phyloP scores from a whole-genome alignment of 192 early-diverging fungal genomes.

The Coemansia sp. region DNA sequence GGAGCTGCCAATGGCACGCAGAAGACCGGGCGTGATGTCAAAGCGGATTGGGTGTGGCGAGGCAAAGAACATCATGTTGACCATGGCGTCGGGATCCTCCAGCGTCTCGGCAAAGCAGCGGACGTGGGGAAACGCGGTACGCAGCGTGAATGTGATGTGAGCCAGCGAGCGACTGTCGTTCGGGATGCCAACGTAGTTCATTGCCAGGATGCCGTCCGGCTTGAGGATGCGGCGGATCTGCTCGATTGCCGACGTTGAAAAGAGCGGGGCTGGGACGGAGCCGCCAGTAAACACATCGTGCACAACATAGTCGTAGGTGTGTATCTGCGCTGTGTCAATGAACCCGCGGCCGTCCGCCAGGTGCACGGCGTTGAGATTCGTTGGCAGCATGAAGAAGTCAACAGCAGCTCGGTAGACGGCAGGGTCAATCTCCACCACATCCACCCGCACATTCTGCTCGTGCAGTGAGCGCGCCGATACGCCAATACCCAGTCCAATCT shows the following conservation, averaged over 20 bases:
- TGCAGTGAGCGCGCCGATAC: slow-evolving; percentile 69
- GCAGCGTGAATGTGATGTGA: slow-evolving; percentile 65
- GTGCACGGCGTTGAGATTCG: slow-evolving; percentile 54
- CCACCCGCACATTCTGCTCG: slow-evolving; percentile 61
- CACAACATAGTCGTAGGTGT: slow-evolving; percentile 78
- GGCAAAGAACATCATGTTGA: slow-evolving; percentile 73
- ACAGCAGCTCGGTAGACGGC: slow-evolving; percentile 68
- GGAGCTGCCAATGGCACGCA: slow-evolving; percentile 31
- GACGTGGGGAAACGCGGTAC: slow-evolving; percentile 65
- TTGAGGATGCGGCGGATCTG: slow-evolving; percentile 68
- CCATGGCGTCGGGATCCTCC: slow-evolving; percentile 46
- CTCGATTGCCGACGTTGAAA: slow-evolving; percentile 70
- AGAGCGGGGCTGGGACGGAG: slow-evolving; percentile 68
- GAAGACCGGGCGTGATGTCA: slow-evolving; percentile 33
- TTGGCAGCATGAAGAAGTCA: slow-evolving; percentile 68
- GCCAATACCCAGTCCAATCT: slow-evolving; percentile 81
- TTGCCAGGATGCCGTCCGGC: slow-evolving; percentile 73
- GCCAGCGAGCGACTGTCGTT: slow-evolving; percentile 57
- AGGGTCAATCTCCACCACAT: slow-evolving; percentile 86
- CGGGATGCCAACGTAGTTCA: slow-evolving; percentile 81
- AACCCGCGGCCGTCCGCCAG: slow-evolving; percentile 77
- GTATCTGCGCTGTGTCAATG: slow-evolving; percentile 58
- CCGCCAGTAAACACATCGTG: slow-evolving; percentile 97
- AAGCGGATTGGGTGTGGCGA: slow-evolving; percentile 54
- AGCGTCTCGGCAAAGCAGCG: slow-evolving; percentile 65